Percentiles rank a stretch among this genome's conserved stretches.
Evolutionary conservation across 345 rosid species (phyloP).

Genomic region (Iberis pinnata): DNA sequence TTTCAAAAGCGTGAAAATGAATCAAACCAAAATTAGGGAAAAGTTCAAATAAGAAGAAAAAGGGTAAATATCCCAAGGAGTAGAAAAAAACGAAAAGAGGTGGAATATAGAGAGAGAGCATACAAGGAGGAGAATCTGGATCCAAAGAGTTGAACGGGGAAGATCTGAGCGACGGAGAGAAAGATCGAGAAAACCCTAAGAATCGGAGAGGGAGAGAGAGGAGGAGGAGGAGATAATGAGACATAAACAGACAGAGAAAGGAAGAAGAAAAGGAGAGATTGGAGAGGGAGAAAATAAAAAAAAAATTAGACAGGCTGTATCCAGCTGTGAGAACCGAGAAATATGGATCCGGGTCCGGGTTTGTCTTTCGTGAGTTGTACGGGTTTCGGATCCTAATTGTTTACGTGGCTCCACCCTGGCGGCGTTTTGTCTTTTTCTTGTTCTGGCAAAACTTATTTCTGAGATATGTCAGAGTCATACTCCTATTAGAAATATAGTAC

Average conservation of each 20-base stretch:
- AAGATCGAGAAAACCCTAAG: conserved; percentile 46
- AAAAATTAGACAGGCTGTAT: conserved; percentile 76
- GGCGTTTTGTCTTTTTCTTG: conserved; percentile 26
- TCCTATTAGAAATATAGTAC: no score
- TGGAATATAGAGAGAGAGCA: conserved; percentile 35
- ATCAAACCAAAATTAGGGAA: no score
- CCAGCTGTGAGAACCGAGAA: conserved; percentile 77
- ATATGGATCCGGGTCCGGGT: conserved; percentile 35
- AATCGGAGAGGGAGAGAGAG: conserved; percentile 12
- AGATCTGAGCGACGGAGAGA: conserved; percentile 25
- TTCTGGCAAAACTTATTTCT: no score
- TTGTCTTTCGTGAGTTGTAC: no score
- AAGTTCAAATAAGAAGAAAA: no score
- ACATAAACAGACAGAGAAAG: conserved; percentile 10
- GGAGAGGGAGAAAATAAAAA: conserved; percentile 26
- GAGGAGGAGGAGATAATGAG: conserved; percentile 8
- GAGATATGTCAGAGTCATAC: no score
- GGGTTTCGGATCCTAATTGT: no score
- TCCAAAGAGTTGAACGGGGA: conserved; percentile 31
- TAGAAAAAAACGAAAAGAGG: conserved; percentile 4
- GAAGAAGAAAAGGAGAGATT: conserved; percentile 16
- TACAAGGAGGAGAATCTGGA: conserved; percentile 51
- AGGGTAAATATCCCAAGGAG: background rate
- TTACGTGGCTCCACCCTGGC: conserved; percentile 32
- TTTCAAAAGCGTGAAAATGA: background rate